Evolutionary conservation across 805 yeast genomes (phyloP), one percentile per base, ranked within the genome.

Genomic region (Kazachstania africana): DNA sequence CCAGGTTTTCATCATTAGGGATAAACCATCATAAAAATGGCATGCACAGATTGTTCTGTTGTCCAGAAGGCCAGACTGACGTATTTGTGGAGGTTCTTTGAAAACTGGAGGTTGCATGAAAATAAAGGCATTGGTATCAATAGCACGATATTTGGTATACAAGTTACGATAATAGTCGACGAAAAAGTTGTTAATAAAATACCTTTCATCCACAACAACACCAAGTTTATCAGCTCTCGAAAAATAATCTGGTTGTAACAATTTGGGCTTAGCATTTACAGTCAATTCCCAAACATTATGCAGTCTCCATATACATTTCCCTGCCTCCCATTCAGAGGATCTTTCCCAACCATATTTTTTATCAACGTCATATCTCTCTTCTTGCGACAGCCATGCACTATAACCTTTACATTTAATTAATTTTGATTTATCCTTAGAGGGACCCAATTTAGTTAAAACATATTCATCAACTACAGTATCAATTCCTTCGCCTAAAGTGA

Each of bases 1-100:
- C 98, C 98, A 91, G 4, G 77, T 71, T 56, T 85, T 84, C 55
- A 81, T 79, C 87, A 91, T 77, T 23, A 88, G 60, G 2, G 96
- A 80, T 75, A 88, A 69, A 0, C 97, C 98, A 53, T 88, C 98
- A 51, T 88, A 88, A 53, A 78, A 88, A 56, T 88, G 98, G 2
- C 94, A 91, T 13, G 94, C 75, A 44, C 76, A 77, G 2, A 80
- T 73, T 0, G 88, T 76, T 31, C 68, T 69, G 1, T 61, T 50
- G 45, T 80, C 91, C 10, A 79, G 49, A n/a, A 75, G 48, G 3
- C 61, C 50, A 26, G 70, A 65, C 9, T 65, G 66, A 36, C 64
- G 65, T 37, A 82, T 53, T 8, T 56, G 50, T 2, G 96, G 95
- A 0, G 95, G 95, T 3, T 67, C 48, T 43, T 74, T 78, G 38